Base-by-base conservation (phyloP, 352 stramenopile species). In the Pythium oligandrum region DNA sequence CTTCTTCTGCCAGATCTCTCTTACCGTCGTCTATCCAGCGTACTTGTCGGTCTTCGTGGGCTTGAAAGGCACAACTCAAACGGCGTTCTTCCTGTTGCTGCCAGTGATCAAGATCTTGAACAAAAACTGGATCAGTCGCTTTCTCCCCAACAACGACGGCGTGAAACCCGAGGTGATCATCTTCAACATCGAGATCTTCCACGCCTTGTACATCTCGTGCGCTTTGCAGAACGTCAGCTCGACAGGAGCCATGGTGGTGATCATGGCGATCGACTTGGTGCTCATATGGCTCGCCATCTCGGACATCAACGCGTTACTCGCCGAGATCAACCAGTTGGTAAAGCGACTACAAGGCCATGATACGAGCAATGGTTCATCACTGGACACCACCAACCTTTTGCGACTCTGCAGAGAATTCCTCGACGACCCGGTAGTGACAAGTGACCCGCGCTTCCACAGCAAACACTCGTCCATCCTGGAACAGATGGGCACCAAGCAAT, bases 61-160 rank as follows among this genome's bases (percentile, higher is more conserved):
- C 11, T 12, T 62, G 32, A 37, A 53, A 17, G 30, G 17, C 1
- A 30, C 12, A 17, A 10, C 35, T 10, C 50, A 63, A 39, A 52
- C 35, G 10, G 12, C 45, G 6, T 48, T 50, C 33, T 10, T 31
- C 7, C 6, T 63, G 17, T n/a, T 78, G 8, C 57, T 78, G 33
- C 66, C 58, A 12, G 48, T 72, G 33, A 52, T 75, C 17, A 78
- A 78, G 48, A 54, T 78, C 26, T 40, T 46, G 0, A 63, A 57
- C 34, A 75, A 78, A 53, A 68, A 73, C 48, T 53, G 61, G 42
- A 65, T 77, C 32, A 65, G 63, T 48, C 31, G 48, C 35, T 10
- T 55, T 53, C 45, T 57, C 10, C 1, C 1, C 4, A 45, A 44
- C 30, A 55, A 30, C 5, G 56, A 68, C 31, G 68, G 63, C 31